phyloP scores from a whole-genome alignment of 2,329 filamentous ascomycete genomes.

The Grosmannia penicillata region DNA sequence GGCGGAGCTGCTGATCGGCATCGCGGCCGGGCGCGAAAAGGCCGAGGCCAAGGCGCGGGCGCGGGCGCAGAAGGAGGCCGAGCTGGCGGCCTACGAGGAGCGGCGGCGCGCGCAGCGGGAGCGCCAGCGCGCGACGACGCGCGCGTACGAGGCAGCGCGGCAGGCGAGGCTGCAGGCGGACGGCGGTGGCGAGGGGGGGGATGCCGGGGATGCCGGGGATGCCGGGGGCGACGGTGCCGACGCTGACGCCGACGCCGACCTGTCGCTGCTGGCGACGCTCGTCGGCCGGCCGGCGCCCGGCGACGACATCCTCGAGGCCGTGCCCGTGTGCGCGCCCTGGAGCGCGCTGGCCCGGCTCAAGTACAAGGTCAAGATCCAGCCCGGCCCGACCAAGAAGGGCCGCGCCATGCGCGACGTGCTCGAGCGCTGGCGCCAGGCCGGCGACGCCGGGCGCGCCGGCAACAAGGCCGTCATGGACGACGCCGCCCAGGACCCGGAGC shows the following conservation, averaged over 20 bases:
- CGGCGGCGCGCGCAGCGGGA: conserved; percentile 70
- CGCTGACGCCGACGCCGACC: conserved; percentile 33
- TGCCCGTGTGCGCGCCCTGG: conserved; percentile 53
- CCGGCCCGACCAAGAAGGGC: conserved; percentile 79
- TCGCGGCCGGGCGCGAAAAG: conserved; percentile 49
- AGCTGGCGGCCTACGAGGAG: conserved; percentile 55
- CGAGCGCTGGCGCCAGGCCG: conserved; percentile 51
- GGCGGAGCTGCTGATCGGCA: conserved; percentile 77
- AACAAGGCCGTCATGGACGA: conserved; percentile 37
- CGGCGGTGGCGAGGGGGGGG: conserved; percentile 39
- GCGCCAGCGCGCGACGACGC: conserved; percentile 58
- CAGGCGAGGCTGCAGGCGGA: conserved; percentile 44
- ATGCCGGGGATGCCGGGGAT: conserved; percentile 44
- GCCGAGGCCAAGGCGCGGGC: conserved; percentile 53
- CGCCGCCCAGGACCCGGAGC: conserved; percentile 46
- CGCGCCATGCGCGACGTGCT: conserved; percentile 87
- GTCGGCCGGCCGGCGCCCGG: conserved; percentile 65
- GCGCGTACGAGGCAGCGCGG: conserved; percentile 60
- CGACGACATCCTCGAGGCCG: conserved; percentile 62
- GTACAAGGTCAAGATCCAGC: conserved; percentile 92
- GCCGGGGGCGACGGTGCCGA: conserved; percentile 45
- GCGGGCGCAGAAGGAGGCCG: conserved; percentile 55
- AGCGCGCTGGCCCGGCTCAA: conserved; percentile 55
- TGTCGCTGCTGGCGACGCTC: conserved; percentile 47
- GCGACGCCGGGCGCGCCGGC: conserved; percentile 42